Evolutionary conservation across 1,284 basidiomycete genomes (phyloP).

Genomic region (Trametes polyzona): DNA sequence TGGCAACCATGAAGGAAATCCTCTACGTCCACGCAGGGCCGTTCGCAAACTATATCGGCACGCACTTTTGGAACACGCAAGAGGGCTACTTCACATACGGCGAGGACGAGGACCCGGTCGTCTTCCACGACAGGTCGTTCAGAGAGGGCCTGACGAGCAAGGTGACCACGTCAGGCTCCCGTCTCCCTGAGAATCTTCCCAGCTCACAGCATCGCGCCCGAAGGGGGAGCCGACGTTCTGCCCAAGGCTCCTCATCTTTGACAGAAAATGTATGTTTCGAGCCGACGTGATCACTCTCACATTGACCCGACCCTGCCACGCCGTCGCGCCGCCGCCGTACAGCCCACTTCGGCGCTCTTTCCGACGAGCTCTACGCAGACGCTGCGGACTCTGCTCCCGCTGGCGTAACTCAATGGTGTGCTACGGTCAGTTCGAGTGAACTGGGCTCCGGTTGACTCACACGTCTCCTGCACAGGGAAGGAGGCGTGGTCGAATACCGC

Average conservation of each 20-base stretch:
- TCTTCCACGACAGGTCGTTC: slow-evolving; percentile 65
- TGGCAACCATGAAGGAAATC: slow-evolving; percentile 67
- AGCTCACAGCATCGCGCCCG: slow-evolving; percentile 2
- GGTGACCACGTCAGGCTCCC: slow-evolving; percentile 30
- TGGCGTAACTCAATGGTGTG: slow-evolving; percentile 23
- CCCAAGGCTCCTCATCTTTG: slow-evolving; percentile 68
- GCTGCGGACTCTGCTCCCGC: slow-evolving; percentile 35
- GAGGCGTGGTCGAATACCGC: slow-evolving; percentile 50
- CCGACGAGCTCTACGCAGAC: slow-evolving; percentile 45
- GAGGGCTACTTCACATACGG: slow-evolving; percentile 66
- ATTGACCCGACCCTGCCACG: neutral
- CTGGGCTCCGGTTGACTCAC: slow-evolving; percentile 14
- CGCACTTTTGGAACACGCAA: slow-evolving; percentile 83
- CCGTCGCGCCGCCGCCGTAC: too few relatives aligned
- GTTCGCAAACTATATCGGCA: slow-evolving; percentile 67
- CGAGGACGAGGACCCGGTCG: slow-evolving; percentile 47
- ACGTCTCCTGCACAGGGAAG: slow-evolving; percentile 47
- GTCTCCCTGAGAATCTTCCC: neutral
- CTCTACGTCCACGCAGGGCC: slow-evolving; percentile 76
- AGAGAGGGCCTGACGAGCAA: slow-evolving; percentile 55
- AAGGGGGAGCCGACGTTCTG: slow-evolving; percentile 62
- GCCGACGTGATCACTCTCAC: neutral
- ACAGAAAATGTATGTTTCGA: slow-evolving; percentile 57
- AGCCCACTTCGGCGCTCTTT: slow-evolving; percentile 70
- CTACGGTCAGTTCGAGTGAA: slow-evolving; percentile 33